Evolutionary conservation across 2,329 filamentous ascomycete genomes (phyloP).

Genomic region (Microsporum audouinii): DNA sequence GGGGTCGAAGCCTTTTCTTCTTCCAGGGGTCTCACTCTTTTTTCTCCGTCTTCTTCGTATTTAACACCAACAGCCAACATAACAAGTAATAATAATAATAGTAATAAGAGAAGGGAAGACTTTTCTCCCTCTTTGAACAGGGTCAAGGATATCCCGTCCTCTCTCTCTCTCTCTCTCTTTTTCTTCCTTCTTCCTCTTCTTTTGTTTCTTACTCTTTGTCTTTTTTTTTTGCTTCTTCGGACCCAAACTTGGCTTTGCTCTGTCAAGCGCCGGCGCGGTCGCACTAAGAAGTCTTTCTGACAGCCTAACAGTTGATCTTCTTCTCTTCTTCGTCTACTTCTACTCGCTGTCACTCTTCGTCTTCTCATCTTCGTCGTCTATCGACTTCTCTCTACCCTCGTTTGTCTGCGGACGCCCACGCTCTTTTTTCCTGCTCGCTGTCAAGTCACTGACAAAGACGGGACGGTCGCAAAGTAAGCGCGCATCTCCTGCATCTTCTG

Average conservation of each 20-base stretch:
- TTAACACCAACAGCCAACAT: too few species aligned
- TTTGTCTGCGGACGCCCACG: not conserved
- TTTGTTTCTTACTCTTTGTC: slow-evolving; percentile 1
- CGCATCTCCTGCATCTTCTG: not conserved
- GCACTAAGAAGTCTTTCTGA: not conserved
- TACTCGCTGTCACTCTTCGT: slow-evolving; percentile 16
- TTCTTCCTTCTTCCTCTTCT: slow-evolving; percentile 5
- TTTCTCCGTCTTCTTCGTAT: not conserved
- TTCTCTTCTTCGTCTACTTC: slow-evolving; percentile 9
- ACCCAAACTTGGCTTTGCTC: too few species aligned
- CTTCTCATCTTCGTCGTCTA: not conserved
- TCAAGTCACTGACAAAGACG: not conserved
- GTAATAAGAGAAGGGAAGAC: not conserved
- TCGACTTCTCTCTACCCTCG: not conserved
- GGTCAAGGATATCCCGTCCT: not conserved
- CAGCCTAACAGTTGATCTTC: slow-evolving; percentile 2
- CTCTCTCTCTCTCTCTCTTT: slow-evolving; percentile 17
- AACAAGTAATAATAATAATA: too few species aligned
- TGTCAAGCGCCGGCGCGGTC: not conserved
- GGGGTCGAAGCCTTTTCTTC: not conserved
- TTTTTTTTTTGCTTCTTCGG: not conserved
- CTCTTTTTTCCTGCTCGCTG: not conserved
- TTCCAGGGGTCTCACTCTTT: not conserved
- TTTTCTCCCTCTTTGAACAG: not conserved
- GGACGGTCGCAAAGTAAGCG: not conserved